Conservation (phyloP, 345 rosid species). For the Salix arbutifolia region DNA sequence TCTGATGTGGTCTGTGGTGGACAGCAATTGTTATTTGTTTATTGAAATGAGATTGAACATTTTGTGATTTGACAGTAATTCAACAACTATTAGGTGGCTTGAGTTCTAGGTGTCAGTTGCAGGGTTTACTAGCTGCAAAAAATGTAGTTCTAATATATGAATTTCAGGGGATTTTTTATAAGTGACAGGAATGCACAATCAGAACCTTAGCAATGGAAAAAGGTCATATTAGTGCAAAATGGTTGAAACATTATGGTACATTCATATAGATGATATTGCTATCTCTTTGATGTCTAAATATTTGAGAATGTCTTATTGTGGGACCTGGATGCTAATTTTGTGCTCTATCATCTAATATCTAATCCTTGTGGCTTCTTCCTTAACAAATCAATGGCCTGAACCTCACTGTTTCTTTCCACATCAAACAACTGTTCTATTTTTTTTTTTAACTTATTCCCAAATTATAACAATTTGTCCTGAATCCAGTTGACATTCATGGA, state of each 20-base stretch:
- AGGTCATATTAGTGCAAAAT: not conserved
- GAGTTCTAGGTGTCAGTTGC: not conserved
- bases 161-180: not conserved
- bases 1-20: not conserved
- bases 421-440: not conserved
- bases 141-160: not conserved
- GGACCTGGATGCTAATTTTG: not conserved
- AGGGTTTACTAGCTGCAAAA: not conserved
- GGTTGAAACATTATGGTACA: not conserved
- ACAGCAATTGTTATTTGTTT: not conserved
- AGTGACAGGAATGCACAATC: not conserved
- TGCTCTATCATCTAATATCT: not conserved
- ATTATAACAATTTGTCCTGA: not conserved
- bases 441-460: not conserved
- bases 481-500: not conserved
- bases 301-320: not conserved
- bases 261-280: not conserved
- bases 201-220: not conserved
- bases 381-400: no score
- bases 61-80: not conserved
- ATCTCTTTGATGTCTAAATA: not conserved
- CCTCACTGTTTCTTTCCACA: not conserved
- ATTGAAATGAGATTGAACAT: not conserved
- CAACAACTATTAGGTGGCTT: not conserved
- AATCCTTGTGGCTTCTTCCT: not conserved